phyloP scores from a whole-genome alignment of 331 rosid genomes.

The Rhamnella rubrinervis region DNA sequence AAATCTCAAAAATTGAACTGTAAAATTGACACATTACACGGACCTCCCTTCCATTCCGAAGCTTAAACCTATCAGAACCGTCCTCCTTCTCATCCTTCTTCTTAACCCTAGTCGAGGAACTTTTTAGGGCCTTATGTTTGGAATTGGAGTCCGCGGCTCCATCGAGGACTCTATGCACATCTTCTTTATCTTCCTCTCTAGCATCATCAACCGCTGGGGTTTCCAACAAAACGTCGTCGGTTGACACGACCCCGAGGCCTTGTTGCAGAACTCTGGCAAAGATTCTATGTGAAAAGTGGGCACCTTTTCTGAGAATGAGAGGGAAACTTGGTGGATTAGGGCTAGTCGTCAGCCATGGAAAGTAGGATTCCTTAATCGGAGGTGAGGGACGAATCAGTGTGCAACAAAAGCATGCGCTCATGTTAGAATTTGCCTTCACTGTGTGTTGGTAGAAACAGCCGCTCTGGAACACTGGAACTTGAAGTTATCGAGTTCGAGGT shows the following conservation, averaged over 20 bases:
- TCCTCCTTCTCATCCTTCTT: constrained; percentile 49
- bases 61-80: constrained; percentile 54
- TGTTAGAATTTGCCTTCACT: constrained; percentile 6
- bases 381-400: constrained; percentile 36
- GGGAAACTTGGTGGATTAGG: constrained; percentile 23
- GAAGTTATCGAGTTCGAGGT: no score
- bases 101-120: constrained; percentile 27
- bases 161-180: constrained; percentile 13
- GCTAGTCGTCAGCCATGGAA: constrained; percentile 18
- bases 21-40: neutral
- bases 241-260: constrained; percentile 34
- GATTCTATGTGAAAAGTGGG: constrained; percentile 11
- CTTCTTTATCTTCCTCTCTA: constrained; percentile 12
- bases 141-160: constrained; percentile 20
- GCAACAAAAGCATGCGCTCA: constrained; percentile 43
- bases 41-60: constrained; percentile 85
- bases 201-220: constrained; percentile 15
- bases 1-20: constrained; percentile 5
- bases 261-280: constrained; percentile 34
- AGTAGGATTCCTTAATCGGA: constrained; percentile 26
- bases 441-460: no score
- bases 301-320: constrained; percentile 7
- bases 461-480: no score
- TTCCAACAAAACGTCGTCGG: constrained; percentile 34
- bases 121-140: constrained; percentile 27